A percentile compares a stretch with the other conserved stretches of the same genome.
Conservation (phyloP, 495 filamentous ascomycete genomes). For the Penicillium salamii region DNA sequence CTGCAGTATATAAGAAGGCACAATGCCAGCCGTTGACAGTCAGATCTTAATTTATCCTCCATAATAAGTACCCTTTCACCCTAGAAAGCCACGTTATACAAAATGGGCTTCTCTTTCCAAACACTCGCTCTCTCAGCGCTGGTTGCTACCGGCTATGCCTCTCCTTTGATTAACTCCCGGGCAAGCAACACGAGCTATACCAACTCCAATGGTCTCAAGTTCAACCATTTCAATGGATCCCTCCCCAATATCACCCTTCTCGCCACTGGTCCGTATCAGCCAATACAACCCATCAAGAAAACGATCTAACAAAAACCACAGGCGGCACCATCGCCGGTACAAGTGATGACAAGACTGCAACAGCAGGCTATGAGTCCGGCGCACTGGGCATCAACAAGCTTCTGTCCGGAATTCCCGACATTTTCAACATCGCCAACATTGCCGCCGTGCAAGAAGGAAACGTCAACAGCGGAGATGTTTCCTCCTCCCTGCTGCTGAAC, state of each 20-base stretch:
- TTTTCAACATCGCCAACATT: constrained; percentile 46
- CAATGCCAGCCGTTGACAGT: no score
- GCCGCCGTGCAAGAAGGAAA: constrained; percentile 44
- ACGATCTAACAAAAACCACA: constrained; percentile 2
- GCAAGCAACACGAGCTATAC: constrained; percentile 24
- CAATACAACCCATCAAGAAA: background rate
- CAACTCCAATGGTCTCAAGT: constrained; percentile 33
- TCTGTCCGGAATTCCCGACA: constrained; percentile 41
- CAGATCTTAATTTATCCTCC: background rate
- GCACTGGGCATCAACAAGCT: constrained; percentile 38
- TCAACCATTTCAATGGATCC: constrained; percentile 40
- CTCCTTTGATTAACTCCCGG: constrained; percentile 24
- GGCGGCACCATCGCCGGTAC: constrained; percentile 49
- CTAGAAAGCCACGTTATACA: background rate
- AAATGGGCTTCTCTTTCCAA: constrained; percentile 19
- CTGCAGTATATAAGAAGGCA: no score
- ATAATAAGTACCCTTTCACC: background rate
- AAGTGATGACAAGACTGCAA: constrained; percentile 40
- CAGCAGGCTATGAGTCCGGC: constrained; percentile 45
- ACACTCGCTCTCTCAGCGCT: constrained; percentile 20
- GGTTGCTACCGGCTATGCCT: constrained; percentile 23
- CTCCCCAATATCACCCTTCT: constrained; percentile 52
- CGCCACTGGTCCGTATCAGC: constrained; percentile 32
- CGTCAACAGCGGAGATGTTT: constrained; percentile 37
- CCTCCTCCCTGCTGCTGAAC: constrained; percentile 40